Percentiles rank a stretch among this genome's conserved stretches.
These are phyloP conservation scores for Yamadazyma jaroonii DNA, from an alignment of 1,139 yeast genomes.

Conservation along the genomic window DNA sequence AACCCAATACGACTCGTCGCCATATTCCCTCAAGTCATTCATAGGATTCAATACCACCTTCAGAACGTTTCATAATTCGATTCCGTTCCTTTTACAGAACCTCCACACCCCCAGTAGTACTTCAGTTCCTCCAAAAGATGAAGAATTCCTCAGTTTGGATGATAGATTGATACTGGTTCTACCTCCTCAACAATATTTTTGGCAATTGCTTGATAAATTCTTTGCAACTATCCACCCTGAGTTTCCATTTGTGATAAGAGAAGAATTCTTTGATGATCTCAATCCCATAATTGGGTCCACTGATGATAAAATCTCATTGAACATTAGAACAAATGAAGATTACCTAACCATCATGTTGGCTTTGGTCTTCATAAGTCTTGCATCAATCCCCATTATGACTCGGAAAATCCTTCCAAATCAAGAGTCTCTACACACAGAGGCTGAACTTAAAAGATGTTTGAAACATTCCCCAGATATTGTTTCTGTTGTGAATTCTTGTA, in stretches of 20 bases:
- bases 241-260: slow-evolving; percentile 32
- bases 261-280: slow-evolving; percentile 20
- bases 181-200: slow-evolving; percentile 26
- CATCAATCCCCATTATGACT: slow-evolving; percentile 22
- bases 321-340: slow-evolving; percentile 19
- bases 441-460: background rate
- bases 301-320: slow-evolving; percentile 12
- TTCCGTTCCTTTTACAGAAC: background rate
- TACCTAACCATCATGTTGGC: slow-evolving; percentile 21
- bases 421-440: too few relatives aligned
- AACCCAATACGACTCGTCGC: too few relatives aligned
- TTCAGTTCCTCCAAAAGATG: slow-evolving; percentile 1
- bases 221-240: slow-evolving; percentile 25
- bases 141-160: slow-evolving; percentile 17
- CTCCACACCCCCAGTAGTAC: background rate
- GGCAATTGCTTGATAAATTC: slow-evolving; percentile 27
- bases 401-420: background rate
- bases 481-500: slow-evolving; percentile 27
- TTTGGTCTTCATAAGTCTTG: slow-evolving; percentile 20
- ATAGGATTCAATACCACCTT: too few relatives aligned
- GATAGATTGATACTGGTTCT: slow-evolving; percentile 28
- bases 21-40: too few relatives aligned
- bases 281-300: slow-evolving; percentile 24
- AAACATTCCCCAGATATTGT: slow-evolving; percentile 19
- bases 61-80: background rate